Conservation (phyloP, 768 basidiomycete genomes). For the Xanthoconium stramineum region DNA sequence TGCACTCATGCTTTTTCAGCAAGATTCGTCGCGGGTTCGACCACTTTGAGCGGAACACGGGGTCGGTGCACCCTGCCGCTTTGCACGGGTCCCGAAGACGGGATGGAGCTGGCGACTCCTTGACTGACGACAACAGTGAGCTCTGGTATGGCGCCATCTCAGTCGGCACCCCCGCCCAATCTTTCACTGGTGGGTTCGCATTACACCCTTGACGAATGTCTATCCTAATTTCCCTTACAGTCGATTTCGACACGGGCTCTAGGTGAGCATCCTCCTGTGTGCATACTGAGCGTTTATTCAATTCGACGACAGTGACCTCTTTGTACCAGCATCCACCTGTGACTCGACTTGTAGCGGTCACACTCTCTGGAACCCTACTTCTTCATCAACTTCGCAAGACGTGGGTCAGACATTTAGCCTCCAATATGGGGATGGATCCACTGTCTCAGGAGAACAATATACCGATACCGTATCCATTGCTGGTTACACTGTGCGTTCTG, state of each 20-base stretch:
- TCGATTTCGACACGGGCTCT: conserved; percentile 30
- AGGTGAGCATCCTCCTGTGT: not conserved
- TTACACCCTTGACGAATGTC: not conserved
- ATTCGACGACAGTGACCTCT: conserved; percentile 12
- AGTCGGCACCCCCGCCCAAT: not conserved
- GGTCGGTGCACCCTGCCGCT: not conserved
- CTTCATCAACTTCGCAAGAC: conserved; percentile 26
- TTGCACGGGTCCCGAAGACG: not conserved
- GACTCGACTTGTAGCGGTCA: conserved; percentile 26
- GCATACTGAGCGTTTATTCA: not conserved
- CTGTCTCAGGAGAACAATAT: conserved; percentile 36
- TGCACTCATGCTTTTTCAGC: not conserved
- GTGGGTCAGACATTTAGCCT: conserved; percentile 25
- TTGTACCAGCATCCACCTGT: conserved; percentile 1
- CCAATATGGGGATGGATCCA: conserved; percentile 34
- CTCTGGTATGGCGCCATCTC: conserved; percentile 13
- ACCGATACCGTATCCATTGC: conserved; percentile 27
- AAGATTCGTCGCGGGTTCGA: conserved; percentile 1
- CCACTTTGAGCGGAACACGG: conserved; percentile 3
- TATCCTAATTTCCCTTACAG: not conserved
- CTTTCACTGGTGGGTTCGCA: not conserved
- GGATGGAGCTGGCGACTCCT: not conserved
- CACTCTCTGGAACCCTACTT: conserved; percentile 18
- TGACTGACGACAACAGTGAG: not conserved
- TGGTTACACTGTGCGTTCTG: not conserved